phyloP scores from a whole-genome alignment of 2,329 filamentous ascomycete species.

The Penicillium sp. region DNA sequence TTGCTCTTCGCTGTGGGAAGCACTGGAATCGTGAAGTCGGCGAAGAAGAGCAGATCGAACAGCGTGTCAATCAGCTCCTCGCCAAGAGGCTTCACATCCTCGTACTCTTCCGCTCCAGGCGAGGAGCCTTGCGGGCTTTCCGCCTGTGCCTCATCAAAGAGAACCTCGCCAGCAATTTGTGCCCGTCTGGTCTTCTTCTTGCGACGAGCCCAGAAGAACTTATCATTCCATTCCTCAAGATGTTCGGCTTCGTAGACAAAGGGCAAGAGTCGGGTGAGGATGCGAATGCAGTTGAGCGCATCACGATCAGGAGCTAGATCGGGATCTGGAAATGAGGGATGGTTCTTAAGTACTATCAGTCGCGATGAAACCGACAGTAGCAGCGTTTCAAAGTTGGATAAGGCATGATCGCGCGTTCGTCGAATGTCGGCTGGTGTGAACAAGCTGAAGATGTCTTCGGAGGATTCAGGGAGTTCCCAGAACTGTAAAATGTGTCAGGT shows the following conservation, averaged over 20 bases:
- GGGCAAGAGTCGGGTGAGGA: slow-evolving; percentile 82
- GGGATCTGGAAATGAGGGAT: slow-evolving; percentile 83
- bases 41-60: slow-evolving; percentile 84
- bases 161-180: slow-evolving; percentile 65
- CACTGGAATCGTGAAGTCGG: slow-evolving; percentile 77
- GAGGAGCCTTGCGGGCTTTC: slow-evolving; percentile 46
- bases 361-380: slow-evolving; percentile 78
- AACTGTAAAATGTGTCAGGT: slow-evolving; percentile 56
- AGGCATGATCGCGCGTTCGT: slow-evolving; percentile 74
- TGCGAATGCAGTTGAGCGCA: slow-evolving; percentile 90
- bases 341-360: slow-evolving; percentile 75
- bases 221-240: slow-evolving; percentile 79
- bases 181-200: slow-evolving; percentile 66
- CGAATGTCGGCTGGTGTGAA: slow-evolving; percentile 87
- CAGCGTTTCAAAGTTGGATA: slow-evolving; percentile 86
- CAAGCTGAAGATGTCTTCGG: slow-evolving; percentile 93
- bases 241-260: slow-evolving; percentile 88
- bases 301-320: slow-evolving; percentile 78
- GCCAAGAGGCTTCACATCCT: slow-evolving; percentile 79
- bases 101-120: slow-evolving; percentile 58
- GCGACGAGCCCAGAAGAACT: slow-evolving; percentile 82
- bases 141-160: slow-evolving; percentile 72
- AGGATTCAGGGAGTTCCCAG: slow-evolving; percentile 93
- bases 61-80: slow-evolving; percentile 91
- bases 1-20: slow-evolving; percentile 68